These are phyloP conservation scores for Penicillium chermesinum DNA, from an alignment of 495 filamentous ascomycete species.

Conservation along the genomic window DNA sequence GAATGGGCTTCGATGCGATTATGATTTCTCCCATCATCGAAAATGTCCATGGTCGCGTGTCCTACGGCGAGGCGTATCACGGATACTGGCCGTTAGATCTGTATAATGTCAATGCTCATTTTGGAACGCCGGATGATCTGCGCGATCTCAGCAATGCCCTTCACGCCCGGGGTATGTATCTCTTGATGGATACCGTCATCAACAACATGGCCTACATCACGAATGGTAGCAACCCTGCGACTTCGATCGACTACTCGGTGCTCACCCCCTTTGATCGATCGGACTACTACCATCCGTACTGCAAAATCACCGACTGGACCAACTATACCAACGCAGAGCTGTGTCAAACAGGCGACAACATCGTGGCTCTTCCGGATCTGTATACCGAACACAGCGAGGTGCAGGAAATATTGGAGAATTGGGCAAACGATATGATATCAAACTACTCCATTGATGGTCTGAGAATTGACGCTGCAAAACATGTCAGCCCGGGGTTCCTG, in stretches of 20 bases:
- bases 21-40: constrained; percentile 77
- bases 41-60: constrained; percentile 45
- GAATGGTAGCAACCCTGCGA: constrained; percentile 48
- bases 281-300: constrained; percentile 61
- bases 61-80: constrained; percentile 61
- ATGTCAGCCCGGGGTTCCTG: constrained; percentile 65
- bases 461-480: constrained; percentile 70
- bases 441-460: constrained; percentile 75
- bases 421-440: constrained; percentile 57
- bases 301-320: constrained; percentile 58
- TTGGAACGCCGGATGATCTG: constrained; percentile 61
- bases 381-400: constrained; percentile 59
- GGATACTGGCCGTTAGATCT: constrained; percentile 72
- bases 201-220: constrained; percentile 63
- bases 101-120: constrained; percentile 59
- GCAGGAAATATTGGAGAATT: constrained; percentile 49
- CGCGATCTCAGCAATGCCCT: constrained; percentile 53
- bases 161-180: constrained; percentile 59
- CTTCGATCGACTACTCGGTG: constrained; percentile 53
- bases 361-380: constrained; percentile 61
- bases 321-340: constrained; percentile 44
- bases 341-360: constrained; percentile 60
- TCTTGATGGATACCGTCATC: constrained; percentile 75
- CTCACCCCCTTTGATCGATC: constrained; percentile 61
- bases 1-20: constrained; percentile 75